Conservation (phyloP, 495 filamentous ascomycete genomes). For the Trichocladium antarcticum region DNA sequence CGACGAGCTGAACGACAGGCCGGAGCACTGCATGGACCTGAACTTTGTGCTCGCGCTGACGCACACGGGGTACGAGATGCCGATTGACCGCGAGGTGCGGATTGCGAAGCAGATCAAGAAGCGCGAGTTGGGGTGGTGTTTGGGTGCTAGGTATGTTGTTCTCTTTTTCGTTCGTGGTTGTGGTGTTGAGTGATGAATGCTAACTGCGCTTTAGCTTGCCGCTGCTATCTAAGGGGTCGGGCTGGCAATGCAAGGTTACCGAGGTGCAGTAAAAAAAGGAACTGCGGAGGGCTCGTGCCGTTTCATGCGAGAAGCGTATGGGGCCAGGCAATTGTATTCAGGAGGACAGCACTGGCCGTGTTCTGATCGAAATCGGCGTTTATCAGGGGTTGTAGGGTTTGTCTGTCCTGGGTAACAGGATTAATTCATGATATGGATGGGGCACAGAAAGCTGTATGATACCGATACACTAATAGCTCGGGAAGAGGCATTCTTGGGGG, state of each 20-base stretch:
- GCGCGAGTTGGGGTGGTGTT: conserved; percentile 95
- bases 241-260: conserved; percentile 40
- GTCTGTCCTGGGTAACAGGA: too few relatives aligned
- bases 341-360: too few relatives aligned
- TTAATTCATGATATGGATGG: too few relatives aligned
- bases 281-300: too few relatives aligned
- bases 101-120: conserved; percentile 97
- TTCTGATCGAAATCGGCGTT: too few relatives aligned
- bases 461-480: too few relatives aligned
- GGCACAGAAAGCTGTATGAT: too few relatives aligned
- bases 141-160: conserved; percentile 74
- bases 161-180: not conserved
- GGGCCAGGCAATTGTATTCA: too few relatives aligned
- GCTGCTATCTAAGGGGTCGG: conserved; percentile 34
- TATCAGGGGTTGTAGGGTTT: too few relatives aligned
- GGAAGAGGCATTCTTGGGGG: too few relatives aligned
- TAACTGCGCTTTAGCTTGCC: conserved; percentile 41
- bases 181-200: not conserved
- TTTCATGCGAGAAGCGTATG: too few relatives aligned
- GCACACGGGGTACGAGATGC: conserved; percentile 97
- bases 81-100: conserved; percentile 85
- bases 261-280: conserved; percentile 27
- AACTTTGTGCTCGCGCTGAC: conserved; percentile 89
- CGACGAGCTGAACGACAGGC: conserved; percentile 61
- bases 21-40: conserved; percentile 86